phyloP scores from a whole-genome alignment of 2,329 filamentous ascomycete species.

The Fusarium sp. region DNA sequence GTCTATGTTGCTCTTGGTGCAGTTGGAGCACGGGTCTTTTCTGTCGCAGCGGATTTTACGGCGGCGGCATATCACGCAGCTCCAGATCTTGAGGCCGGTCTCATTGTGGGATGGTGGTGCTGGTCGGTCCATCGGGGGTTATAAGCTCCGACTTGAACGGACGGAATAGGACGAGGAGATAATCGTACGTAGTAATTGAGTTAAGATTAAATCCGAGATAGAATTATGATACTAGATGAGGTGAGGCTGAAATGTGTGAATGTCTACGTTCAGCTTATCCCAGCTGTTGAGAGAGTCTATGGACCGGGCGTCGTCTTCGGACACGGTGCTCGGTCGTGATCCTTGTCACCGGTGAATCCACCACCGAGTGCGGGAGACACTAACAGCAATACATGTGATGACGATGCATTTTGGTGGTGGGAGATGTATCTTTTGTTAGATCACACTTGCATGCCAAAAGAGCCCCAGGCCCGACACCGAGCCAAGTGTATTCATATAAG shows the following conservation, averaged over 20 bases:
- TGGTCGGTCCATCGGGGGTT: slow-evolving; percentile 41
- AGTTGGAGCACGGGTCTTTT: slow-evolving; percentile 50
- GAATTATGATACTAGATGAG: no score
- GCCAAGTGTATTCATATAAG: slow-evolving; percentile 1
- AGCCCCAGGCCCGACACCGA: slow-evolving; percentile 22
- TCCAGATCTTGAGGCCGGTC: slow-evolving; percentile 49
- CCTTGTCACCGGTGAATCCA: slow-evolving; percentile 28
- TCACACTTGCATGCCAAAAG: accelerated
- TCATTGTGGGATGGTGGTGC: slow-evolving; percentile 14
- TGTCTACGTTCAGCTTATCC: neutral
- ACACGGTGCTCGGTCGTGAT: slow-evolving; percentile 51
- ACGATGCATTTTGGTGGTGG: accelerated
- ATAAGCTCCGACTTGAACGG: slow-evolving; percentile 17
- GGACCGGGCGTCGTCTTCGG: slow-evolving; percentile 43
- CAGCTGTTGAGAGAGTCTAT: neutral
- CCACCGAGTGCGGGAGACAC: neutral
- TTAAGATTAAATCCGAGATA: no score
- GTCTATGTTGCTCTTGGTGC: slow-evolving; percentile 45
- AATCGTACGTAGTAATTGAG: neutral
- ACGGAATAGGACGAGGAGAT: neutral
- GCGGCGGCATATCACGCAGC: slow-evolving; percentile 51
- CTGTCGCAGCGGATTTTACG: slow-evolving; percentile 52
- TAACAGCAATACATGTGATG: slow-evolving; percentile 25
- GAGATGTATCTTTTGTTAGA: neutral
- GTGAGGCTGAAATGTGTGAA: neutral